Evolutionary conservation across 441 rosid species (phyloP).

Genomic region (Aleurites moluccanus): DNA sequence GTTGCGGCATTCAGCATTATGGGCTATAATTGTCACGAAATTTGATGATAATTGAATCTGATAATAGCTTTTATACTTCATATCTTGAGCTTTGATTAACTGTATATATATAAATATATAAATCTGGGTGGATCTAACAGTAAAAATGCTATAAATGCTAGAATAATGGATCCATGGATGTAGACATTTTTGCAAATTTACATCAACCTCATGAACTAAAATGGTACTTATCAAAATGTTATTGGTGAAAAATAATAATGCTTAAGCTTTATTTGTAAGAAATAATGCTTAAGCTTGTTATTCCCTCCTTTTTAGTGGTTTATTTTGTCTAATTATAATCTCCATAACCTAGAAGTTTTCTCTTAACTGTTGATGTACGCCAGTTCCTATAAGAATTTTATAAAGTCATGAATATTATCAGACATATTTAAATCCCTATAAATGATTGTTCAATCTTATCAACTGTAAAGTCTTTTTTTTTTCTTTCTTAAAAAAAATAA

Average conservation of each 20-base stretch:
- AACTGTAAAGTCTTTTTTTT: no score
- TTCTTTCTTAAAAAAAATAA: no score
- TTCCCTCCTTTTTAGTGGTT: not conserved
- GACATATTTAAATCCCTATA: no score
- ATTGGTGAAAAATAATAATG: not conserved
- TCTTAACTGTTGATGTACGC: no score
- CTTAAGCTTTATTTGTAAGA: not conserved
- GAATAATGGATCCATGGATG: not conserved
- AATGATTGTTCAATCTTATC: no score
- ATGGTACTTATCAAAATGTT: not conserved
- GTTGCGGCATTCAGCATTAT: conserved; percentile 14
- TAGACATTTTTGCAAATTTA: not conserved
- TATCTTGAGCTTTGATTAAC: not conserved
- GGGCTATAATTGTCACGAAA: not conserved
- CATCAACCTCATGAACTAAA: not conserved
- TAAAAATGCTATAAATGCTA: not conserved
- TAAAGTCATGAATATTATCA: no score
- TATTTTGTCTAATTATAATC: not conserved
- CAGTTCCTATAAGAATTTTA: no score
- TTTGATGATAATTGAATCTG: not conserved
- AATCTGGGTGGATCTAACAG: conserved; percentile 2
- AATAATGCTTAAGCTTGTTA: not conserved
- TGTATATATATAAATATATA: not conserved
- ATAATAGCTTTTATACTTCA: not conserved
- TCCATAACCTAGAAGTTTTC: no score